These are phyloP conservation scores for Eucalyptus sp. DNA, from an alignment of 345 rosid genomes.

Conservation along the genomic window DNA sequence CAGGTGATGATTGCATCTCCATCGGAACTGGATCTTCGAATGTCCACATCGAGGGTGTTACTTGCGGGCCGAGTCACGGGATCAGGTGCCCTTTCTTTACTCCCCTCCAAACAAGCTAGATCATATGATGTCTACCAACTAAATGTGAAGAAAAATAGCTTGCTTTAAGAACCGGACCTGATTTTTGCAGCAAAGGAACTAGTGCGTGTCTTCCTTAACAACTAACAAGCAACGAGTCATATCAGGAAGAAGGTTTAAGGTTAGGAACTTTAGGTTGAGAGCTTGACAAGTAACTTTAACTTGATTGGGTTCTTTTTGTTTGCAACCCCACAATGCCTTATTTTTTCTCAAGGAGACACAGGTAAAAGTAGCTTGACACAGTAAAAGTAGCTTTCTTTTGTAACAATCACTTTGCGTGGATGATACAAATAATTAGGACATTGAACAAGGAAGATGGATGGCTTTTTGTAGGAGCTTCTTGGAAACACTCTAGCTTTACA, in stretches of 20 bases:
- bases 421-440: not conserved
- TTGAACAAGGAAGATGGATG: not conserved
- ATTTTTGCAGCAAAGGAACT: not conserved
- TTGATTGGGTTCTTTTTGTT: not conserved
- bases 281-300: not conserved
- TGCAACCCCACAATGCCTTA: not conserved
- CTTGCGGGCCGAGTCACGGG: slow-evolving; percentile 92
- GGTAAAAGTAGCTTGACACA: not conserved
- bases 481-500: not conserved
- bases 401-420: not conserved
- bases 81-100: slow-evolving; percentile 40
- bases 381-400: not conserved
- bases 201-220: not conserved
- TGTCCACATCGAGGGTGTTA: slow-evolving; percentile 52
- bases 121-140: not conserved
- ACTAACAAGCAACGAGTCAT: not conserved
- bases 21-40: slow-evolving; percentile 69
- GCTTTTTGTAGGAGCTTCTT: not conserved
- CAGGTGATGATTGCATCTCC: slow-evolving; percentile 82
- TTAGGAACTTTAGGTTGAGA: not conserved
- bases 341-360: not conserved
- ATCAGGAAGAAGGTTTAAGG: not conserved
- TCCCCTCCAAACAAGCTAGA: not conserved
- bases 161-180: not conserved
- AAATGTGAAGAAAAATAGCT: not conserved